Conservation (phyloP, 306 rosid species). For the Lablab purpureus region DNA sequence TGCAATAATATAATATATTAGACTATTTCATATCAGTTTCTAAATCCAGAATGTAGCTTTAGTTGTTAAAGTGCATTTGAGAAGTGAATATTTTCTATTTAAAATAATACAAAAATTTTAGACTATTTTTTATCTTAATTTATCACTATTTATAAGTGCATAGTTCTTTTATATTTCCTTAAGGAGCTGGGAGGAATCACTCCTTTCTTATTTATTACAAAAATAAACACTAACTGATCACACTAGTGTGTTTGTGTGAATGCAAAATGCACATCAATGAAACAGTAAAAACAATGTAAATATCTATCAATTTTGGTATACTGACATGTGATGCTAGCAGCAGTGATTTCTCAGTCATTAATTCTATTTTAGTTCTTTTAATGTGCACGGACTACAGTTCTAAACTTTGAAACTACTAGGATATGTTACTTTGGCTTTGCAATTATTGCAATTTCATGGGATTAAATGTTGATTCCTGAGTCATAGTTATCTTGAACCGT, state of each 20-base stretch:
- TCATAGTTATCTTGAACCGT: conserved; percentile 64
- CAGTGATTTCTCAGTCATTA: conserved; percentile 19
- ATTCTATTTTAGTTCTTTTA: conserved; percentile 36
- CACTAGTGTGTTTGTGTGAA: background rate
- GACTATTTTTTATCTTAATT: background rate
- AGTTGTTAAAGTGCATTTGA: background rate
- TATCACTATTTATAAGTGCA: background rate
- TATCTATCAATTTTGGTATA: conserved; percentile 23
- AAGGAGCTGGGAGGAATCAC: conserved; percentile 22
- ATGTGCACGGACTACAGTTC: conserved; percentile 15
- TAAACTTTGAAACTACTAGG: conserved; percentile 39
- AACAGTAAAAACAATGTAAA: background rate
- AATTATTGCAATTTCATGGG: conserved; percentile 36
- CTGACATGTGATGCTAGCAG: conserved; percentile 37
- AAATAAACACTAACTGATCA: background rate
- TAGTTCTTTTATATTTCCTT: conserved; percentile 21
- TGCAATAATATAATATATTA: background rate
- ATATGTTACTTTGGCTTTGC: conserved; percentile 18
- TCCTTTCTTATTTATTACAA: background rate
- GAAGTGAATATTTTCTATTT: no score
- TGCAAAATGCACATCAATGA: conserved; percentile 1
- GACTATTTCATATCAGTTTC: background rate
- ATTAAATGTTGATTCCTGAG: conserved; percentile 34
- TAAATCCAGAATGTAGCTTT: background rate
- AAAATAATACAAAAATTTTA: no score